A percentile compares a stretch with the other conserved stretches of the same genome.
These are phyloP conservation scores for Trichoderma sp. DNA, from an alignment of 2,329 filamentous ascomycete species.

Conservation along the genomic window DNA sequence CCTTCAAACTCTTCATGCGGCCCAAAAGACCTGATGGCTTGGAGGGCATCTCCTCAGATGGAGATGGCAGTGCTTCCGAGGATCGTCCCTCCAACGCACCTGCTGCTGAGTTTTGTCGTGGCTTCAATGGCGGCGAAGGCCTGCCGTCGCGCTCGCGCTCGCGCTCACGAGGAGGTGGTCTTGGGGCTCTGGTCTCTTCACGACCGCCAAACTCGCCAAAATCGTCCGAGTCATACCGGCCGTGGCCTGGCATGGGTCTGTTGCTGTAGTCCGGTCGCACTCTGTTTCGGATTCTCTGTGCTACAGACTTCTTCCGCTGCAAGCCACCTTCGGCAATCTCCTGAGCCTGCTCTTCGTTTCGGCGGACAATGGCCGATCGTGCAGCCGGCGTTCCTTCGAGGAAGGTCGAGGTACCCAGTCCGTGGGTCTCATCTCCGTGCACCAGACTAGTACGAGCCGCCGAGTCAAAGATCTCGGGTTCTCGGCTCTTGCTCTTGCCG, in stretches of 20 bases:
- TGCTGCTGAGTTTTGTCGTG: conserved; percentile 44
- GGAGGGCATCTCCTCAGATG: conserved; percentile 48
- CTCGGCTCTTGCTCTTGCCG: conserved; percentile 44
- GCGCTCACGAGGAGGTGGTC: conserved; percentile 42
- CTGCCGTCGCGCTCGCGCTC: conserved; percentile 43
- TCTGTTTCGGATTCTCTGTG: conserved; percentile 86
- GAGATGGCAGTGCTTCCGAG: conserved; percentile 53
- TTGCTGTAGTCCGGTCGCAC: conserved; percentile 61
- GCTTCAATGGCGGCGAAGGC: conserved; percentile 53
- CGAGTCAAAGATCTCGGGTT: conserved; percentile 67
- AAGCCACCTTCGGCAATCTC: conserved; percentile 65
- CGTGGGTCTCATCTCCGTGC: conserved; percentile 81
- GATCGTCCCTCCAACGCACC: conserved; percentile 64
- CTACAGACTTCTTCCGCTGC: conserved; percentile 90
- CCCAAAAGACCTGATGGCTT: conserved; percentile 69
- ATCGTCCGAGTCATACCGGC: conserved; percentile 43
- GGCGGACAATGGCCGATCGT: conserved; percentile 74
- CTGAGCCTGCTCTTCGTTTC: conserved; percentile 68
- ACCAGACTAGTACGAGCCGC: conserved; percentile 69
- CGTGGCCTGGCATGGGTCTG: conserved; percentile 45
- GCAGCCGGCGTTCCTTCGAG: conserved; percentile 91
- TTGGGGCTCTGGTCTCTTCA: conserved; percentile 50
- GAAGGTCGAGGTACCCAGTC: conserved; percentile 93
- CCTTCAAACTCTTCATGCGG: conserved; percentile 82
- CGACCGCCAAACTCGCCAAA: conserved; percentile 74